Base-by-base conservation (phyloP, 768 basidiomycete genomes). In the Rhodotorula babjevae region DNA sequence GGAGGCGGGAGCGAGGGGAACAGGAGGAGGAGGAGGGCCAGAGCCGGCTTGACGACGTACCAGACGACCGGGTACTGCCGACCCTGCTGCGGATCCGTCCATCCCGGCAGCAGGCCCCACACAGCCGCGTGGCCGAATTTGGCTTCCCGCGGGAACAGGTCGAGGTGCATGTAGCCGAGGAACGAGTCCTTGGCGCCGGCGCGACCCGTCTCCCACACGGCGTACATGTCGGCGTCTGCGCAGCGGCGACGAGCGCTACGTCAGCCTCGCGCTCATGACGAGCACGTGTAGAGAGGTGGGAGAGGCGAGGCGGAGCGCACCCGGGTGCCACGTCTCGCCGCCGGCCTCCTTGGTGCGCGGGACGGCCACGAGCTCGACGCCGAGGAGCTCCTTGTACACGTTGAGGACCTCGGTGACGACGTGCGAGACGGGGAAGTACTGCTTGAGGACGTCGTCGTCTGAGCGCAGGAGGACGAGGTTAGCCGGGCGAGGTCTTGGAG, bases 71-170 rank as follows among this genome's bases (percentile, higher is more conserved):
- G 91, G 79, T 91, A 92, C 78, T 84, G 84, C 44, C 89, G 85
- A 63, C 84, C 84, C 56, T 87, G 88, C 67, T 86, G 81, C 0
- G 84, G 70, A 29, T 65, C 71, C 33, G 81, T 83, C 78, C 87
- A 89, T 23, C 92, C 90, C 0, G 88, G 82, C 11, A 89, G 83
- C 42, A 93, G 82, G 14, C 86, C 66, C 68, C 61, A 89, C 0
- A 93, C 91, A 1, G 91, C 91, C 0, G 92, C 92, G 82, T 93
- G 91, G 19, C 89, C 86, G 80, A 92, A 93, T 79, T 92, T 93
- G 61, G 85, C 16, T 25, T 29, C 68, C 15, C 77, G 66, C 4
- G 72, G 64, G 47, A 68, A 55, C 50, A 94, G 85, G 77, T 94
- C 92, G 42, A 93, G 88, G 77, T 91, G 91, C 79, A 90, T 90